Evolutionary conservation across 2,329 filamentous ascomycete species (phyloP).

Genomic region (Aureobasidium melanogenum): DNA sequence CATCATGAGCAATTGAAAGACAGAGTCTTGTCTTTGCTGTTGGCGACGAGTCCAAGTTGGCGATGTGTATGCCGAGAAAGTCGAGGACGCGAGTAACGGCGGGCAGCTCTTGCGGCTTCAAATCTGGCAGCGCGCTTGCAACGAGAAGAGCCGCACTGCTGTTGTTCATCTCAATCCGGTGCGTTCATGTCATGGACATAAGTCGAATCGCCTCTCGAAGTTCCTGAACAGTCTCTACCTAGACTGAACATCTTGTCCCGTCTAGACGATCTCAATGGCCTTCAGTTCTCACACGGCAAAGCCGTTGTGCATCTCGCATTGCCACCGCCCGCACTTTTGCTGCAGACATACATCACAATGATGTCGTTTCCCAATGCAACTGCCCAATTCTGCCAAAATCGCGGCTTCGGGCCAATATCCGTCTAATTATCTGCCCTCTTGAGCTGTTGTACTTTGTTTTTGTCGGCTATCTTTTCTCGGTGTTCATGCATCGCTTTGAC

Average conservation of each 20-base stretch:
- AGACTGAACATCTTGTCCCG: too few relatives aligned
- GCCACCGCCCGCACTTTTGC: not conserved
- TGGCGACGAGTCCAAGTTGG: not conserved
- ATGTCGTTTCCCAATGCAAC: not conserved
- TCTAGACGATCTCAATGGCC: not conserved
- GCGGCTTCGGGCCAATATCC: too few relatives aligned
- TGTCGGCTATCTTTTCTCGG: too few relatives aligned
- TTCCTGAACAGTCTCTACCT: not conserved
- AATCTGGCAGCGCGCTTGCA: not conserved
- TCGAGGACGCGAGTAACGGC: not conserved
- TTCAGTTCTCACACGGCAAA: not conserved
- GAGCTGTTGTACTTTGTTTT: too few relatives aligned
- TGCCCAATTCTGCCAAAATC: too few relatives aligned
- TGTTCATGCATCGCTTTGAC: too few relatives aligned
- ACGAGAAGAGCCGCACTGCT: slow-evolving; percentile 18
- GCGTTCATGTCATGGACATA: not conserved
- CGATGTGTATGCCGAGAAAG: not conserved
- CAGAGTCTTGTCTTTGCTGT: not conserved
- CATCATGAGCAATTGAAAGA: too few relatives aligned
- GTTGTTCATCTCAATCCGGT: slow-evolving; percentile 44
- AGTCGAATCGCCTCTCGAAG: not conserved
- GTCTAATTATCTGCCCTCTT: too few relatives aligned
- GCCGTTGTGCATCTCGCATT: not conserved
- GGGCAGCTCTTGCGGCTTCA: not conserved
- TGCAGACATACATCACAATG: not conserved